These are phyloP conservation scores for Castanea mollissima DNA, from an alignment of 306 rosid species.

Conservation along the genomic window DNA sequence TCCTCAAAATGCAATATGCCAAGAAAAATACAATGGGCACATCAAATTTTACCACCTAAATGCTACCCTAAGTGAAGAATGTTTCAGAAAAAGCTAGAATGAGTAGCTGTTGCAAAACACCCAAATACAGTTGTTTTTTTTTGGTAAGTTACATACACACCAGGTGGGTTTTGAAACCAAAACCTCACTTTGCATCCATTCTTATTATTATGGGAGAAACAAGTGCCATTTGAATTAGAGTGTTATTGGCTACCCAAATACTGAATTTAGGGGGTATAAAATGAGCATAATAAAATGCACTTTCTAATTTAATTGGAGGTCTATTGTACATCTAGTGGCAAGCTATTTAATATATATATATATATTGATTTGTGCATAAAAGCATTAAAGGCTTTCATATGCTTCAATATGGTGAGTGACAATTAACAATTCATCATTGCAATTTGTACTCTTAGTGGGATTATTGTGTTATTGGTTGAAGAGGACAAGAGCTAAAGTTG, in stretches of 20 bases:
- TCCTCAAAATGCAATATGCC: background rate
- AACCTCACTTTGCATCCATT: too few relatives aligned
- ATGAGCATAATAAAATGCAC: background rate
- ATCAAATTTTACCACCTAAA: slow-evolving; percentile 7
- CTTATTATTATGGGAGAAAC: too few relatives aligned
- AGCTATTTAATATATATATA: background rate
- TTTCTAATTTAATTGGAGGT: background rate
- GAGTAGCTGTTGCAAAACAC: background rate
- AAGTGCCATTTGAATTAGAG: too few relatives aligned
- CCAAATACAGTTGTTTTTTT: background rate
- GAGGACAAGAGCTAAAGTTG: too few relatives aligned
- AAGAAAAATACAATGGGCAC: slow-evolving; percentile 7
- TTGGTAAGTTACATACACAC: too few relatives aligned
- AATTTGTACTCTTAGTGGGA: too few relatives aligned
- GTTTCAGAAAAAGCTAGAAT: background rate
- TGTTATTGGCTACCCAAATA: background rate
- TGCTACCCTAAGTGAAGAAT: background rate
- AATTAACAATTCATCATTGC: background rate
- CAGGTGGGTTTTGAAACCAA: too few relatives aligned
- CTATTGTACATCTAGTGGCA: background rate
- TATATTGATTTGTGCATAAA: background rate
- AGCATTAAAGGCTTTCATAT: background rate
- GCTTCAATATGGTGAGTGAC: background rate
- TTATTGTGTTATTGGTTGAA: too few relatives aligned
- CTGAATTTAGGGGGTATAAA: background rate